Evolutionary conservation across 1,139 yeast genomes (phyloP).

Genomic region (Kazachstania sp.): DNA sequence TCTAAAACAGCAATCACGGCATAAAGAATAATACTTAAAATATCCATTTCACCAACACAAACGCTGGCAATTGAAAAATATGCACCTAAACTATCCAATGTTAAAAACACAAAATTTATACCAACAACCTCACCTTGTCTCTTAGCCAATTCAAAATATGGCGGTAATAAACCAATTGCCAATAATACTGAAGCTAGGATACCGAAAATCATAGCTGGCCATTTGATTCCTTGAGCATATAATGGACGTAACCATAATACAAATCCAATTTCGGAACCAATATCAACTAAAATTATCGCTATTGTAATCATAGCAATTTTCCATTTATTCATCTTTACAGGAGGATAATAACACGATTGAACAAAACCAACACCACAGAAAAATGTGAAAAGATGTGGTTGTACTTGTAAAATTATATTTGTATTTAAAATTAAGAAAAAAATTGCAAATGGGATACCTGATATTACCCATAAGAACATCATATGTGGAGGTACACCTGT

Average conservation of each 20-base stretch:
- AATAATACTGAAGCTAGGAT: conserved; percentile 66
- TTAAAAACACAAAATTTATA: conserved; percentile 53
- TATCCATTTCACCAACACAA: conserved; percentile 47
- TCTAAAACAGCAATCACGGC: conserved; percentile 65
- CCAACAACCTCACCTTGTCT: conserved; percentile 80
- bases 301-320: conserved; percentile 21
- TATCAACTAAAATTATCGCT: conserved; percentile 44
- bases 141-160: conserved; percentile 73
- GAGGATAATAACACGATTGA: conserved; percentile 78
- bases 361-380: conserved; percentile 61
- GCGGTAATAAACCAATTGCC: conserved; percentile 76
- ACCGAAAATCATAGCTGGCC: conserved; percentile 78
- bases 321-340: conserved; percentile 31
- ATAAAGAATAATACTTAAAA: conserved; percentile 71
- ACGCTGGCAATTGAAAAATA: conserved; percentile 61
- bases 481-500: conserved; percentile 77
- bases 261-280: conserved; percentile 43
- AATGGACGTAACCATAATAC: conserved; percentile 61
- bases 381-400: conserved; percentile 73
- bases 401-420: conserved; percentile 68
- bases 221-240: conserved; percentile 40
- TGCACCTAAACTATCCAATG: conserved; percentile 73
- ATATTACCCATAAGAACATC: conserved; percentile 76
- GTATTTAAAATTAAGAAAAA: conserved; percentile 68
- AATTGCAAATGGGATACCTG: conserved; percentile 76